Conservation (phyloP, 257 asterid genomes). For the Przewalskia tangutica region DNA sequence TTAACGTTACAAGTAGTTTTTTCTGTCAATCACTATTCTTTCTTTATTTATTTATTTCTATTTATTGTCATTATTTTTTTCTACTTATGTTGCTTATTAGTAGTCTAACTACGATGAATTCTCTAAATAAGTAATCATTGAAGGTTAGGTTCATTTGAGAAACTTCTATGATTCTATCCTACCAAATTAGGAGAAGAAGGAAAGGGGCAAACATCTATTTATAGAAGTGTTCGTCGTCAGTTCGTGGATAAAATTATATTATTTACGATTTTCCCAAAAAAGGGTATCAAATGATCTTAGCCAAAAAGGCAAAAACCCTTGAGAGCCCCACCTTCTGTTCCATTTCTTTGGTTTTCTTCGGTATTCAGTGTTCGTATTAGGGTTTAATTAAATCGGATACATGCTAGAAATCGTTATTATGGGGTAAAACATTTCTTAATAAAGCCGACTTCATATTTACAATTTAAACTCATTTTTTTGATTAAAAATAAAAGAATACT, state of each 20-base stretch:
- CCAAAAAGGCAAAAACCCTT: neutral
- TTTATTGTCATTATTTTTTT: neutral
- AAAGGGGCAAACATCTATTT: neutral
- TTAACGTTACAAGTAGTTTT: neutral
- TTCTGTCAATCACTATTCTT: neutral
- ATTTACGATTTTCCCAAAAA: neutral
- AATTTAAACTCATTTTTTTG: too few species aligned
- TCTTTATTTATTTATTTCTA: too few species aligned
- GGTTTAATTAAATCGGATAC: too few species aligned
- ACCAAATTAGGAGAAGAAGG: neutral
- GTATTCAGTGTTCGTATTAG: too few species aligned
- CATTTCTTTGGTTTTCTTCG: too few species aligned
- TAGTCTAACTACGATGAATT: neutral
- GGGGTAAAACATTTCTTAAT: too few species aligned
- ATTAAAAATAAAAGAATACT: too few species aligned
- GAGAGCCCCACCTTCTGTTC: neutral
- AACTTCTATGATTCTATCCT: neutral
- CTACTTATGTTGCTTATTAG: neutral
- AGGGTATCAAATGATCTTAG: neutral
- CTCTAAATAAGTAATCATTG: neutral
- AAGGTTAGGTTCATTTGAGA: neutral
- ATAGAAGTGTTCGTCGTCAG: too few species aligned
- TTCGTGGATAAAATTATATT: neutral
- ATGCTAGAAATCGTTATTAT: too few species aligned
- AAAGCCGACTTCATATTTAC: too few species aligned